Evolutionary conservation across 805 yeast genomes (phyloP), one percentile per base, ranked within the genome.

Genomic region (Candida ficus): DNA sequence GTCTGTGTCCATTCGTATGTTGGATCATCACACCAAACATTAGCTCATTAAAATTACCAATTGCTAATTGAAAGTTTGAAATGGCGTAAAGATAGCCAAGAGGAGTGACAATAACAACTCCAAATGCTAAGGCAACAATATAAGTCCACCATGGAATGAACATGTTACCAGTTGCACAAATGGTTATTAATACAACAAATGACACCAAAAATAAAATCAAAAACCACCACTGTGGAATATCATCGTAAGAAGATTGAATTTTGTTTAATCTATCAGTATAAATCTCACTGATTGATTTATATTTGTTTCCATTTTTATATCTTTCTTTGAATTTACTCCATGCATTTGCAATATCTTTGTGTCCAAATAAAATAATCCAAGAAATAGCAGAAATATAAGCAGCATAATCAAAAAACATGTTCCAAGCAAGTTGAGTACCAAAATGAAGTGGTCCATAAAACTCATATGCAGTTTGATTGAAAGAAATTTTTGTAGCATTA

Each of bases 41-140:
- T 19, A 73, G 60, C 46, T 73, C 78, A 47, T 73, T 73, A 46
- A 73, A 69, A 0, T 76, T 68, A 2, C 78, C 78, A 19, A 73
- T 68, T 2, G 76, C 75, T 18, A 73, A 56, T 46, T 73, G 79
- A 53, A 73, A 73, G 47, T 71, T 73, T 10, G 76, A 69, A 16
- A 68, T 54, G 0, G 78, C 78, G 46, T 70, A 73, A 11, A 73
- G 49, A 64, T 75, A 73, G 33, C 72, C 64, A 52, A 73, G 60
- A 4, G 78, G 78, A 0, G 69, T 64, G 18, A 73, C 74, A 25
- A 71, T 71, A 5, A 71, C 43, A 1, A 68, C 57, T 2, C 78
- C 78, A 45, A 71, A 56, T 4, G 45, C 41, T 28, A 73, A 56
- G 0, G 73, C 77, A 11, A 71, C 66, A 5, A 71, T 29, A 67